Percentiles rank a stretch among this genome's conserved stretches.
Evolutionary conservation across 2,329 filamentous ascomycete genomes (phyloP).

Genomic region (Peltaster fructicola): DNA sequence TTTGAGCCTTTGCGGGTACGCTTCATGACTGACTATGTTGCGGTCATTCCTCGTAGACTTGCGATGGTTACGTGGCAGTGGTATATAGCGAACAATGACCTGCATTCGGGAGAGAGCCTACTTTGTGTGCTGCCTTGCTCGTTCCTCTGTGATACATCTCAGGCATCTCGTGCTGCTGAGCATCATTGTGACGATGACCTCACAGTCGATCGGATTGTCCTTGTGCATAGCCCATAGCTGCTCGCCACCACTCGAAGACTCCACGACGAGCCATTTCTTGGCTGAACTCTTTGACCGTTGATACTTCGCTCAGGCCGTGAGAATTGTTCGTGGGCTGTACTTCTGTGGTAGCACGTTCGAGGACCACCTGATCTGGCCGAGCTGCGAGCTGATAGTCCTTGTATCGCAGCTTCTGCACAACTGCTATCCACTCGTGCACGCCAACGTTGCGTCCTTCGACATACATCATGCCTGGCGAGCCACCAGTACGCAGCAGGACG

Average conservation of each 20-base stretch:
- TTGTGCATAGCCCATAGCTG: slow-evolving; percentile 45
- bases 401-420: slow-evolving; percentile 44
- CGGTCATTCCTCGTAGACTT: too few species aligned
- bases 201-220: too few species aligned
- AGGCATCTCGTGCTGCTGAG: too few species aligned
- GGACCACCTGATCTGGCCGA: slow-evolving; percentile 29
- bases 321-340: slow-evolving; percentile 5
- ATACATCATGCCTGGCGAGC: slow-evolving; percentile 62
- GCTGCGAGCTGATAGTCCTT: slow-evolving; percentile 52
- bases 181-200: too few species aligned
- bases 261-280: slow-evolving; percentile 41
- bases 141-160: too few species aligned
- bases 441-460: slow-evolving; percentile 43
- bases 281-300: slow-evolving; percentile 47
- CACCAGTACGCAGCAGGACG: slow-evolving; percentile 48
- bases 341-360: slow-evolving; percentile 5
- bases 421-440: slow-evolving; percentile 45
- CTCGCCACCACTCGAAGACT: slow-evolving; percentile 47
- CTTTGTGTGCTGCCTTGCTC: too few species aligned
- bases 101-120: too few species aligned
- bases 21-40: too few species aligned
- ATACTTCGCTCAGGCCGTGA: slow-evolving; percentile 37
- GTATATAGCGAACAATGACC: too few species aligned
- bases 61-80: too few species aligned
- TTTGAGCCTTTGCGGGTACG: too few species aligned